Percentiles rank a stretch among this genome's conserved stretches.
These are phyloP conservation scores for Blastocrithidia nonstop DNA, from an alignment of 208 protist species.

Conservation along the genomic window DNA sequence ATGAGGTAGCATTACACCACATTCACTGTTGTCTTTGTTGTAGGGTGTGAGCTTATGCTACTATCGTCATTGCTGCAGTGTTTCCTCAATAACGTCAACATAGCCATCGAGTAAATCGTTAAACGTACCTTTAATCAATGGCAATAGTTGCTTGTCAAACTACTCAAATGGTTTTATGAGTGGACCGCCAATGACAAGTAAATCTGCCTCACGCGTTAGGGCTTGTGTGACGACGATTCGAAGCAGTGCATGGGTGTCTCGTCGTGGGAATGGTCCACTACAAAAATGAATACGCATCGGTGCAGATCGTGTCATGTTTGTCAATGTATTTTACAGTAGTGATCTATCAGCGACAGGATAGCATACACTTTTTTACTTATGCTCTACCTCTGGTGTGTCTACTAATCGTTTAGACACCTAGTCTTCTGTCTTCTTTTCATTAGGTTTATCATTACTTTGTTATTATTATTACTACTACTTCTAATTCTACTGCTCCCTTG, in stretches of 20 bases:
- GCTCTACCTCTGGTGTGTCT: too few relatives aligned
- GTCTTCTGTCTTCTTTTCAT: too few relatives aligned
- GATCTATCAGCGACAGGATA: too few relatives aligned
- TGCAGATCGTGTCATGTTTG: too few relatives aligned
- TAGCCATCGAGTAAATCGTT: constrained; percentile 41
- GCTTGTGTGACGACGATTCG: constrained; percentile 29
- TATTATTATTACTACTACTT: not conserved
- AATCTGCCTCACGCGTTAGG: constrained; percentile 46
- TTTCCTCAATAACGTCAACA: constrained; percentile 52
- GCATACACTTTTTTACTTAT: too few relatives aligned
- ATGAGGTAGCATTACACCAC: constrained; percentile 6
- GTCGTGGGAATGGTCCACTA: constrained; percentile 68
- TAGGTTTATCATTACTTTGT: too few relatives aligned
- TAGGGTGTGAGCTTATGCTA: constrained; percentile 11
- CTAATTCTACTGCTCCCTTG: too few relatives aligned
- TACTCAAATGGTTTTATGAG: constrained; percentile 47
- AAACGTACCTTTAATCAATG: constrained; percentile 29
- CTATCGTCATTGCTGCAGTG: constrained; percentile 37
- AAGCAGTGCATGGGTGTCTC: constrained; percentile 34
- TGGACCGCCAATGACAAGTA: constrained; percentile 74
- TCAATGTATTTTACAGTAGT: too few relatives aligned
- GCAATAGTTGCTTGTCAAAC: constrained; percentile 37
- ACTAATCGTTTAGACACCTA: too few relatives aligned
- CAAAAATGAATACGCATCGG: constrained; percentile 64
- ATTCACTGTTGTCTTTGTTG: constrained; percentile 11